Evolutionary conservation across 2,329 filamentous ascomycete genomes (phyloP), one percentile per base, ranked within the genome.

Genomic region (Fusarium agapanthi): DNA sequence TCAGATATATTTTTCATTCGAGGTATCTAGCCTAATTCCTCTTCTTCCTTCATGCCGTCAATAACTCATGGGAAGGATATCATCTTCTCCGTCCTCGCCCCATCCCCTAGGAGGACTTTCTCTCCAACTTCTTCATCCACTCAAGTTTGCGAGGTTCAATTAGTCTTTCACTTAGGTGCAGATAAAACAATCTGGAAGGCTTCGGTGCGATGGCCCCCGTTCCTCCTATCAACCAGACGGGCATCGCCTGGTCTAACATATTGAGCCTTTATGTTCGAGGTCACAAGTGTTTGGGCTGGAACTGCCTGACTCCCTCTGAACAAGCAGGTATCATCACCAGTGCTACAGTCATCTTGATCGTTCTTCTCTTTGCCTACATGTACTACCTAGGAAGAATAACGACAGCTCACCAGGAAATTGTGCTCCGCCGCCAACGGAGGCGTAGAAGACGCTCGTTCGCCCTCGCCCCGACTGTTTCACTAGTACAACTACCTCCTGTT

Each of bases 321-420:
- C 78, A 83, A 38, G 81, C 80, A 28, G 84, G 84, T 5, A 79
- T 85, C 35, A 80, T 86, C 22, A 79, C 83, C 64, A 82, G 80
- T 64, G 73, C 79, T 20, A 61, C 81, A 13, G 62, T 82, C 12
- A 71, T 78, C 5, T 69, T 72, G 8, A 65, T 80, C 18, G 62
- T 80, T 15, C 44, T 84, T 6, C 66, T 75, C 0, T 43, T 83
- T 18, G 56, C 78, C 9, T 80, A 80, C 41, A 78, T 82, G 75
- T 85, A 80, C 76, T 82, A 78, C 45, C 60, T 80, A 8, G 81
- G 80, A 4, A 75, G 61, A n/a, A 67, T 72, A 22, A 69, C 70
- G 18, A 54, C 56, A 7, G 47, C 66, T 12, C 75, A 75, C 18
- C 70, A 73, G 34, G 66, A 75, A 15, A n/a, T 53, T 32, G 37